phyloP scores from a whole-genome alignment of 768 basidiomycete genomes.

The Pleurotus cornucopiae region DNA sequence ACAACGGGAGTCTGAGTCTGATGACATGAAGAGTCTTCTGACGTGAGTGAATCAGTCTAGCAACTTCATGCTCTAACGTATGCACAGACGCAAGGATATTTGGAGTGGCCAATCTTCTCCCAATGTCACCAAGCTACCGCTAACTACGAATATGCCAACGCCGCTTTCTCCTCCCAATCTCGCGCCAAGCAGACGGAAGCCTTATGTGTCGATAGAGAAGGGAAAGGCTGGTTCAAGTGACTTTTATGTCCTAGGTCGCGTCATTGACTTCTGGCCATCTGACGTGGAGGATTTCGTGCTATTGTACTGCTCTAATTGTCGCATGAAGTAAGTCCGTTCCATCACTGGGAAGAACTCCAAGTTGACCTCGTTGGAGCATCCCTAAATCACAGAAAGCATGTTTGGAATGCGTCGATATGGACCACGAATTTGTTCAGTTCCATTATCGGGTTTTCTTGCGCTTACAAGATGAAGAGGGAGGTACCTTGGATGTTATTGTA shows the following conservation, averaged over 20 bases:
- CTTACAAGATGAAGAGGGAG: conserved; percentile 45
- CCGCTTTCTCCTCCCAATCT: background rate
- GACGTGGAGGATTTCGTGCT: conserved; percentile 42
- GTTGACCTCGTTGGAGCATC: conserved; percentile 32
- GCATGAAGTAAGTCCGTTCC: conserved; percentile 35
- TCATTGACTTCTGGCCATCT: conserved; percentile 54
- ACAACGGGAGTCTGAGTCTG: conserved; percentile 30
- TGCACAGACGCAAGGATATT: conserved; percentile 22
- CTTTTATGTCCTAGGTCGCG: conserved; percentile 43
- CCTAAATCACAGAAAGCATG: conserved; percentile 39
- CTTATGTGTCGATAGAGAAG: conserved; percentile 30
- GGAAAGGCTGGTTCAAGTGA: conserved; percentile 27
- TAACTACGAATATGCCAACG: background rate
- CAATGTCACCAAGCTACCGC: background rate
- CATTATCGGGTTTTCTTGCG: conserved; percentile 46
- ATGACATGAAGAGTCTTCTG: conserved; percentile 37
- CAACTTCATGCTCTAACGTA: background rate
- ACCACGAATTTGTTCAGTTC: conserved; percentile 43
- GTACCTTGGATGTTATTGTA: conserved; percentile 40
- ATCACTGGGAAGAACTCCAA: background rate
- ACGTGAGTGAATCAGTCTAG: conserved; percentile 25
- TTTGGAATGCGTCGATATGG: conserved; percentile 47
- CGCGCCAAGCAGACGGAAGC: conserved; percentile 7
- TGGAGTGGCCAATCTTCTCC: conserved; percentile 17
- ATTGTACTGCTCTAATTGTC: conserved; percentile 50